Base-by-base conservation (phyloP, 2,329 filamentous ascomycete species). In the Aureobasidium sp. region DNA sequence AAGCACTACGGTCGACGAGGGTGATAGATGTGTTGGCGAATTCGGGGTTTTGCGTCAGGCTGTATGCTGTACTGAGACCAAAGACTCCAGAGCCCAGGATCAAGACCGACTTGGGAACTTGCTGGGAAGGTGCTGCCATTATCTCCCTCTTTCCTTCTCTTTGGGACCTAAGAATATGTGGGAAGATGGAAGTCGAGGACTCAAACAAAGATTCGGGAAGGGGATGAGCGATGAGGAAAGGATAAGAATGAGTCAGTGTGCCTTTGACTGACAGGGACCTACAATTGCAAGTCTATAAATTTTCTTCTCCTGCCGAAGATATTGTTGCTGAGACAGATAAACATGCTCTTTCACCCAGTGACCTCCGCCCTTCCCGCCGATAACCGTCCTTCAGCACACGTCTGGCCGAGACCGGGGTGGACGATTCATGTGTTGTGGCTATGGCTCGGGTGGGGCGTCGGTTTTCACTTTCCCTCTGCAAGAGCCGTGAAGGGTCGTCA, bases 11-110 rank as follows among this genome's bases (percentile, higher is more conserved):
- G 66, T 87, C 84, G 61, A 87, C 72, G 37, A 87, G 71, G 7
- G 82, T 86, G 64, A 87, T 82, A 47, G 76, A 73, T 24, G 78
- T 81, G 59, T 77, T 68, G 39, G 78, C 77, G 77, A 75, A 81
- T 5, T 71, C 69, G 41, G 84, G 77, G 39, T 87, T 84, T 66
- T 82, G 81, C 63, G 87, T 79, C 51, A 97, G 82, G 15, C 89
- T 82, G 66, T 87, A 84, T 57, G 91, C 89, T 26, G 86, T 88
- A 8, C 83, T 83, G 60, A 88, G 76, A 34, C 81, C 81, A 64
- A 84, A 84, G 48, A 82, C 80, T 52, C 81, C 81, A 32, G 79
- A 78, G 62, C 79, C 79, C 41, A 81, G 69, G 63, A 81, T 80
- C 32, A 81, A 70, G 60, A 81, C 71, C 9, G 77, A 78, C 20